Evolutionary conservation across 2,329 filamentous ascomycete genomes (phyloP), one percentile per base, ranked within the genome.

Genomic region (Pyrenophora teres): DNA sequence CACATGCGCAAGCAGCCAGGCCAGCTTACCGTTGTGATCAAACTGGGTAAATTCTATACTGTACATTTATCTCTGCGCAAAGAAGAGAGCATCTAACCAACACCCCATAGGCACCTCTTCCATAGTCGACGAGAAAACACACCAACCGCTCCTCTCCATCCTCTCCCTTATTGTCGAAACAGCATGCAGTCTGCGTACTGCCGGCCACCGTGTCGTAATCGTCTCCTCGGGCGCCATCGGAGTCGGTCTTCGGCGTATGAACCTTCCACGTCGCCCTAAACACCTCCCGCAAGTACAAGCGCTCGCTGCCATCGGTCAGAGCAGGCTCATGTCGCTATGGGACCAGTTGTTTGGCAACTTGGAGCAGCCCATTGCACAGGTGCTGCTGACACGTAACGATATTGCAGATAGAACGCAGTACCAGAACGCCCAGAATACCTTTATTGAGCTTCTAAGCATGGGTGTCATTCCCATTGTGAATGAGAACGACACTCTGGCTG

Each of bases 381-480:
- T 99, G 63, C 81, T 99, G 27, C 81, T 99, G 61, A 97, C 94
- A 3, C 83, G 94, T 65, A 97, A 93, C 71, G 94, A 99, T 71
- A 99, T 99, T 75, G 90, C 92, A 38, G 93, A 97, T 85, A 87
- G 91, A 54, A 93, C 91, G 23, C 89, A 96, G 80, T 99, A 97
- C 72, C 83, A 92, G 58, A 99, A 99, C 77, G 94, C 94, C 0
- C 92, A 97, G 76, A 97, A 96, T 70, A 97, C 94, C 0, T 90
- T 99, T 71, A 83, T 86, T 45, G 91, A 96, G 74, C 82, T 97
- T 40, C 79, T 99, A 15, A 87, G 92, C 66, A 94, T 97, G 88
- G 92, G 92, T 2, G 93, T 97, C 21, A 95, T 99, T 57, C 94
- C 94, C 8, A 97, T 99, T 65, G 94, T 99, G 59, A 99, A 99